Evolutionary conservation across 116 monocot species (phyloP), one percentile per base, ranked within the genome.

Genomic region (Phalaenopsis hybrid): DNA sequence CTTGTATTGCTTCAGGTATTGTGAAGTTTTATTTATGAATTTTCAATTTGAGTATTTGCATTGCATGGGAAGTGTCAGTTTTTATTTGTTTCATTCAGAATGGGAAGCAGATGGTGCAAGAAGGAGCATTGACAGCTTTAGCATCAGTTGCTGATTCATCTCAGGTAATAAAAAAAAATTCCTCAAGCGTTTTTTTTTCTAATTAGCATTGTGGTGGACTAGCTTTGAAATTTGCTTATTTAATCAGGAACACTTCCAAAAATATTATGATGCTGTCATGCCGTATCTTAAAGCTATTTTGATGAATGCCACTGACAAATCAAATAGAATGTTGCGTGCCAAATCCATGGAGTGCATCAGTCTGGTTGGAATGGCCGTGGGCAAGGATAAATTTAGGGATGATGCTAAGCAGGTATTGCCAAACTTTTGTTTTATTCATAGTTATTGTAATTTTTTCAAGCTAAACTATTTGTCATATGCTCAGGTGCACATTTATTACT

Each of bases 261-360:
- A 99, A 79, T 99, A 99, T 75, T 99, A 99, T 89, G 95, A 99
- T 91, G 95, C 91, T 80, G 99, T 99, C 21, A 95, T 99, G 92
- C 95, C 99, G 34, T 93, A 92, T 75, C 82, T 99, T 8, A 99
- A 99, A 80, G 88, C 85, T 76, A 95, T 99, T 86, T 83, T 99
- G 77, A 86, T 99, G 81, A 95, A 90, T 87, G 95, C 99, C 72
- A 95, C 95, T 87, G 93, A 95, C 81, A 95, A 93, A 81, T 92
- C 99, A 33, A 95, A 95, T 80, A 86, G 95, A 28, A 99, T 95
- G 95, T 88, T 99, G 72, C 93, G 95, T 86, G 98, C 98, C n/a
- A 98, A 98, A 86, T 89, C 95, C 55, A 95, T 98, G 93, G 98
- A 98, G 75, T 95, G 98, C 84, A 98, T 98, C 46, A 99, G 99